These are phyloP conservation scores for Paramecium sexaurelia DNA, from an alignment of 73 alveolate genomes.

Conservation along the genomic window DNA sequence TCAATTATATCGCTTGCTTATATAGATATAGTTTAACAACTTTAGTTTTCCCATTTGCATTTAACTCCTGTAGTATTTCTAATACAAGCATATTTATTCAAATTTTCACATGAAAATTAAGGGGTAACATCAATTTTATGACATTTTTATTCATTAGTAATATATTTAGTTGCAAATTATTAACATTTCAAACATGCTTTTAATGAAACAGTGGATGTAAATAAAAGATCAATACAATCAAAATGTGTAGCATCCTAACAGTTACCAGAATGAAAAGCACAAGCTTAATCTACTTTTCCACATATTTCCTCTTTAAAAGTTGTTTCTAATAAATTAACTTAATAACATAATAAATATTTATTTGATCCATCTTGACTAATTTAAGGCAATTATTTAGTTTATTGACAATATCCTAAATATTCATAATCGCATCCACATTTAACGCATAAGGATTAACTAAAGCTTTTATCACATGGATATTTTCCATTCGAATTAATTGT, in stretches of 20 bases:
- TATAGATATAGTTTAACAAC: neutral
- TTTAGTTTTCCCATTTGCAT: neutral
- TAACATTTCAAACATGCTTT: neutral
- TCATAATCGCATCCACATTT: neutral
- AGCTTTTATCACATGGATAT: neutral
- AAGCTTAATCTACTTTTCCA: neutral
- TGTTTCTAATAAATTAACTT: neutral
- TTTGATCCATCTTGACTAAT: neutral
- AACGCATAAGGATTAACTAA: neutral
- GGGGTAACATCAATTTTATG: neutral
- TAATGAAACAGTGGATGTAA: neutral
- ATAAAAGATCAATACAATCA: neutral
- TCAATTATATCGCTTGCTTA: neutral
- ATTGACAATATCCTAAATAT: neutral
- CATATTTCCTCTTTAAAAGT: neutral
- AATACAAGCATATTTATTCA: neutral
- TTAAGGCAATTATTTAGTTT: neutral
- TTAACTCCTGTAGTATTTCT: neutral
- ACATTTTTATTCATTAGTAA: neutral
- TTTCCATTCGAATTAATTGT: neutral
- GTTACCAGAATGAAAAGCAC: neutral
- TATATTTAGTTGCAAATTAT: neutral
- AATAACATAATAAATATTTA: neutral
- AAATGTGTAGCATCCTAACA: neutral
- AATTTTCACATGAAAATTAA: neutral